These are phyloP conservation scores for Sporisorium scitamineum DNA, from an alignment of 1,284 basidiomycete genomes.

Conservation along the genomic window DNA sequence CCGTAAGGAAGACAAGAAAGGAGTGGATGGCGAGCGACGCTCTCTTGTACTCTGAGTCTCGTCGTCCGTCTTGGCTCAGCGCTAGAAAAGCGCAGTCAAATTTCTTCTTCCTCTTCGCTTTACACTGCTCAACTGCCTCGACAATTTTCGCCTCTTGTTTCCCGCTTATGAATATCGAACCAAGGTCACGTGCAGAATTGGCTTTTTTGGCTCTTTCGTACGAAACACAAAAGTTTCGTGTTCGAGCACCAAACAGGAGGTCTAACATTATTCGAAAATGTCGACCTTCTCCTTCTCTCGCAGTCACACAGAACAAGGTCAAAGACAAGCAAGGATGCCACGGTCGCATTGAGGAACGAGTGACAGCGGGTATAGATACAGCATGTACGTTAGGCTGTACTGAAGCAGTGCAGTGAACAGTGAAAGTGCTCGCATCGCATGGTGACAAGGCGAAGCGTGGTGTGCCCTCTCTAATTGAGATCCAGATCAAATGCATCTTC, in stretches of 20 bases:
- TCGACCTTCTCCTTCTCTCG: background rate
- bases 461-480: slow-evolving; percentile 47
- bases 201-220: slow-evolving; percentile 13
- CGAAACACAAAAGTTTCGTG: too few species aligned
- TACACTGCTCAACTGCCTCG: slow-evolving; percentile 18
- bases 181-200: slow-evolving; percentile 22
- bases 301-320: background rate
- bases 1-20: slow-evolving; percentile 22
- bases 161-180: slow-evolving; percentile 31
- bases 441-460: background rate
- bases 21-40: slow-evolving; percentile 16
- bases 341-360: background rate
- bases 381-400: background rate
- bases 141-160: background rate
- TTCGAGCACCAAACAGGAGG: background rate
- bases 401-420: too few species aligned
- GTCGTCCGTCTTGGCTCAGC: background rate
- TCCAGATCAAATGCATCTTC: slow-evolving; percentile 63
- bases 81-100: slow-evolving; percentile 19
- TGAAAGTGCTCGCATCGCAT: too few species aligned
- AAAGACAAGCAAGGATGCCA: background rate
- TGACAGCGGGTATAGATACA: slow-evolving; percentile 7
- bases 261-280: background rate
- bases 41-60: background rate
- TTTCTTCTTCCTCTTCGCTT: slow-evolving; percentile 9